Base-by-base conservation (phyloP, 1,139 yeast genomes). In the Saccharomycopsis hybrid region DNA sequence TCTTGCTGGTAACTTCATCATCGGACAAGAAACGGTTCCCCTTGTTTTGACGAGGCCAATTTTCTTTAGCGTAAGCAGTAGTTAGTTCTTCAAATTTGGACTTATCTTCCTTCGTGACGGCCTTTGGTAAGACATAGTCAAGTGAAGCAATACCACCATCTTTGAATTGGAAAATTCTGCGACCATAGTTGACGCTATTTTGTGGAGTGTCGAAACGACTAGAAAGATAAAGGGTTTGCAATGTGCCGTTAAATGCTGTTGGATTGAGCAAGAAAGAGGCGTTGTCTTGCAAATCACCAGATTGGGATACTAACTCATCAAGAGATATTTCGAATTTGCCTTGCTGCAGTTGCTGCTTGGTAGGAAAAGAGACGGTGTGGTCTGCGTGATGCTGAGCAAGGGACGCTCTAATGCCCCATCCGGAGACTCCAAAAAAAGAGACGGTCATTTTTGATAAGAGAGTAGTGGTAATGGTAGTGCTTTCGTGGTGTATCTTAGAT, bases 1-100 rank as follows among this genome's bases (percentile, higher is more conserved):
- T 33, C 48, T 69, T 59, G 46, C 67, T 74, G 1, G 45, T 42
- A n/a, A 74, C 51, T 61, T 82, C 88, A 4, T 68, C 70, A 1
- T 74, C 70, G 2, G 75, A 70, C 58, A 87, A 72, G 60, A 80
- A 86, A 59, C 96, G 73, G 1, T 95, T 84, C 61, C 95, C 75
- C 30, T 86, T 83, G 50, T 88, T 94, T 57, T 83, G 73, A 55
- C 79, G 76, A 4, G 96, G 96, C 67, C 82, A 81, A 37, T 76
- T 80, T 43, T 75, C 80, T 1, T 83, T 82, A 9, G n/a, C 39
- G n/a, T 11, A 11, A 3, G 36, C 43, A 9, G 85, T 76, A 1
- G 82, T 77, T 57, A 77, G 73, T 13, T 67, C 59, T 54, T 75
- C 77, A 41, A 73, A 72, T 49, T 69, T 62, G 5, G 72, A 62